These are phyloP conservation scores for Daldinia decipiens DNA, from an alignment of 495 filamentous ascomycete species.

Conservation along the genomic window DNA sequence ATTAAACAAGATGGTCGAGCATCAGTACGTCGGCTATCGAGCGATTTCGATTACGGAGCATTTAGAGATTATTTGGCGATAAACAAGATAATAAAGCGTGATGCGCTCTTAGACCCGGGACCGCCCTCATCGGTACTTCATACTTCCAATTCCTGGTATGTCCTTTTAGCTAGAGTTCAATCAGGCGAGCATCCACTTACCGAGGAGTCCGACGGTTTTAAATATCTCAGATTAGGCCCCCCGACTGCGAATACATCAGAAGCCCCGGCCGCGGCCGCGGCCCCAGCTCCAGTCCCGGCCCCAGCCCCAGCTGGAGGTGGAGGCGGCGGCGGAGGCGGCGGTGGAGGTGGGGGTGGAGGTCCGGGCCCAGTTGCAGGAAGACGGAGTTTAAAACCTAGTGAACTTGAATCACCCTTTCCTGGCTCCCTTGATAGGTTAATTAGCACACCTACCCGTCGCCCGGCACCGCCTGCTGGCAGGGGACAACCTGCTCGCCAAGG, in stretches of 20 bases:
- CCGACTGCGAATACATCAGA: no score
- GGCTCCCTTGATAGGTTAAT: neutral
- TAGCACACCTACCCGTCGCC: neutral
- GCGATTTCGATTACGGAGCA: neutral
- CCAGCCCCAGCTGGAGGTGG: no score
- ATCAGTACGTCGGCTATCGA: neutral
- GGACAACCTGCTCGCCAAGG: no score
- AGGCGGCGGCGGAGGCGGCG: no score
- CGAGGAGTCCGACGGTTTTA: no score
- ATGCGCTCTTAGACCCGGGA: neutral
- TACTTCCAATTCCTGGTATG: neutral
- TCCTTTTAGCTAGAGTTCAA: neutral
- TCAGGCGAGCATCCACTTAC: no score
- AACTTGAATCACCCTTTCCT: neutral
- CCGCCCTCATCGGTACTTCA: neutral
- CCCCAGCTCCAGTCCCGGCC: no score
- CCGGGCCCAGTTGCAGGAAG: no score
- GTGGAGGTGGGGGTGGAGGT: no score
- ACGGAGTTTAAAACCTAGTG: no score
- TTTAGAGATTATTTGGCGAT: neutral
- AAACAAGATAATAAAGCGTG: neutral
- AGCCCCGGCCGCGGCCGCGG: no score
- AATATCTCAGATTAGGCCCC: no score
- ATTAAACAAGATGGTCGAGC: neutral
- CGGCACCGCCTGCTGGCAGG: neutral